Conservation (phyloP, 2,329 filamentous ascomycete genomes). For the Claviceps sp. region DNA sequence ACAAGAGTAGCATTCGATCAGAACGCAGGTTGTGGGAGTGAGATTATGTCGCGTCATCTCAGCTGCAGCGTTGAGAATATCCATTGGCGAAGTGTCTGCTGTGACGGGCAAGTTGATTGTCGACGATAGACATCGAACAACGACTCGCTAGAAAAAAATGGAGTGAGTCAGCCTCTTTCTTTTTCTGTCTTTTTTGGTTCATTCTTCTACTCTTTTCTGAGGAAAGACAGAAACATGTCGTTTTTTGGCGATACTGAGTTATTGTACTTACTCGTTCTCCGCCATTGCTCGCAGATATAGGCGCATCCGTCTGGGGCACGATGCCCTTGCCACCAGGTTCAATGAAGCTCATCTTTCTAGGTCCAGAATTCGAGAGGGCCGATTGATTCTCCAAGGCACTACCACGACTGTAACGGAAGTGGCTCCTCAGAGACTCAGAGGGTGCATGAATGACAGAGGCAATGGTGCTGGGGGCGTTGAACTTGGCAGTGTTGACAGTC, state of each 20-base stretch:
- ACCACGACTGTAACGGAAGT: constrained; percentile 19
- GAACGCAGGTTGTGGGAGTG: constrained; percentile 49
- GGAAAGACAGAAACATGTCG: not conserved
- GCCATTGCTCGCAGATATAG: constrained; percentile 67
- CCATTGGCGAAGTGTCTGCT: constrained; percentile 58
- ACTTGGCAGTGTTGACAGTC: constrained; percentile 19
- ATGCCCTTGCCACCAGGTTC: constrained; percentile 32
- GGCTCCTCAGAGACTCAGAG: constrained; percentile 18
- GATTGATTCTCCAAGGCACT: constrained; percentile 21
- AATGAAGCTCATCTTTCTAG: constrained; percentile 25
- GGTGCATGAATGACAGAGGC: constrained; percentile 23
- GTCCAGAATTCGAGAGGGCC: constrained; percentile 6
- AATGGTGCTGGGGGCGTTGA: constrained; percentile 20
- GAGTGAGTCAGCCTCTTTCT: not conserved
- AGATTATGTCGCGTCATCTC: constrained; percentile 50
- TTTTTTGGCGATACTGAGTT: too few species aligned
- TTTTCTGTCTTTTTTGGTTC: not conserved
- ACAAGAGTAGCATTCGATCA: constrained; percentile 63
- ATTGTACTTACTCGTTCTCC: constrained; percentile 52
- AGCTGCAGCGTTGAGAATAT: constrained; percentile 57
- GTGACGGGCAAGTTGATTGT: constrained; percentile 59
- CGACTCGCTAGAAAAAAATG: constrained; percentile 40
- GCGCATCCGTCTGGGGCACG: constrained; percentile 52
- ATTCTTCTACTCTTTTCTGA: not conserved
- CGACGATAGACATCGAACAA: constrained; percentile 57